phyloP scores from a whole-genome alignment of 805 yeast genomes.

The Ogataea zsoltii region DNA sequence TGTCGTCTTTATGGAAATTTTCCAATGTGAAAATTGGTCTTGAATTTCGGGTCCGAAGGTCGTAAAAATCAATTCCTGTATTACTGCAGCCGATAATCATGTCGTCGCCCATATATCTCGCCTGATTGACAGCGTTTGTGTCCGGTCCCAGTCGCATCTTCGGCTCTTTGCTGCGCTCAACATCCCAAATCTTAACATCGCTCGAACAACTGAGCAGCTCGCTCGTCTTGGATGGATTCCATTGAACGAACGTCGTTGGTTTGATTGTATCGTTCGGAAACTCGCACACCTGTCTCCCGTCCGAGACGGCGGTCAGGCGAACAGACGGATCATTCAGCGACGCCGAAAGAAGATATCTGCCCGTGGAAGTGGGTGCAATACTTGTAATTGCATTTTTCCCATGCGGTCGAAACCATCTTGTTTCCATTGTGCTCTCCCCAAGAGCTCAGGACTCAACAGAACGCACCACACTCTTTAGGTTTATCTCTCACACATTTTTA shows the following conservation, averaged over 20 bases:
- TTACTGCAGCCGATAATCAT: conserved; percentile 15
- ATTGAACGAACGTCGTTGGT: conserved; percentile 9
- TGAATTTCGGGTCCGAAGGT: conserved; percentile 8
- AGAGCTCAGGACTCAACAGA: too few species aligned
- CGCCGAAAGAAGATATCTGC: conserved; percentile 11
- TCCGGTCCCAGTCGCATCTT: not conserved
- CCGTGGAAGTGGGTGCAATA: conserved; percentile 9
- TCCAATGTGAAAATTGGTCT: conserved; percentile 9
- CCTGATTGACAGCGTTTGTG: conserved; percentile 9
- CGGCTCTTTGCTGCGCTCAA: conserved; percentile 3
- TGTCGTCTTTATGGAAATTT: conserved; percentile 19
- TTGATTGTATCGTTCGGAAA: conserved; percentile 14
- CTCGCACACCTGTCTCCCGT: conserved; percentile 2
- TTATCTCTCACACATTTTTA: too few species aligned
- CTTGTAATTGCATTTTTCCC: conserved; percentile 12
- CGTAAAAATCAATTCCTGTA: conserved; percentile 15
- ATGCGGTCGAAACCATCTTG: conserved; percentile 11
- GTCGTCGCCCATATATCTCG: conserved; percentile 11
- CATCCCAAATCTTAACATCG: conserved; percentile 20
- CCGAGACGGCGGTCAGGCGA: conserved; percentile 9
- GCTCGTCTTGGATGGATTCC: conserved; percentile 7
- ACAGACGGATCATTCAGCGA: conserved; percentile 12
- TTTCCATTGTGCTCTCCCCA: too few species aligned
- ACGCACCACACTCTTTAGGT: too few species aligned
- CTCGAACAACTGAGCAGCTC: conserved; percentile 19